These are phyloP conservation scores for Barnettozyma californica DNA, from an alignment of 805 yeast genomes.

Conservation along the genomic window DNA sequence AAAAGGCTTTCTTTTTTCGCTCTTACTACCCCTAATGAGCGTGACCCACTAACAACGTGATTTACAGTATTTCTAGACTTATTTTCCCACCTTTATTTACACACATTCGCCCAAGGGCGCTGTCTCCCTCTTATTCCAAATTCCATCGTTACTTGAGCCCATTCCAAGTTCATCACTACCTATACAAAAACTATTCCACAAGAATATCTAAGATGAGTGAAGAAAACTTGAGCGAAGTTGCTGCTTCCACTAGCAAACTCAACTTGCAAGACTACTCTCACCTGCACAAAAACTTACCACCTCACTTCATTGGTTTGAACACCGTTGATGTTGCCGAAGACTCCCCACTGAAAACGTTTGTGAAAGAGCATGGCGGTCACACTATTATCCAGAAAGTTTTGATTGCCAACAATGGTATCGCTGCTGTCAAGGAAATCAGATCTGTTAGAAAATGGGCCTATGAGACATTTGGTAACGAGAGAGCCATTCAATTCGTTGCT, in stretches of 20 bases:
- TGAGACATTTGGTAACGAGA: constrained; percentile 96
- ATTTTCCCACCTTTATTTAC: constrained; percentile 5
- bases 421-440: constrained; percentile 97
- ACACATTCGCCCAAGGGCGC: constrained; percentile 10
- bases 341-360: constrained; percentile 77
- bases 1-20: neutral
- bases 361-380: constrained; percentile 83
- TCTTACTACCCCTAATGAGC: neutral
- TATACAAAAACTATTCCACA: constrained; percentile 1
- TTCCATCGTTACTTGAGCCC: neutral
- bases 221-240: constrained; percentile 35
- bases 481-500: constrained; percentile 88
- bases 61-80: constrained; percentile 9
- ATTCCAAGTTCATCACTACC: neutral
- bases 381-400: constrained; percentile 84
- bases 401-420: constrained; percentile 98
- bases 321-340: constrained; percentile 73
- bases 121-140: neutral
- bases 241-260: constrained; percentile 23
- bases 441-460: constrained; percentile 98
- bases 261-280: constrained; percentile 29
- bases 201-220: constrained; percentile 30
- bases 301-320: constrained; percentile 79
- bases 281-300: constrained; percentile 44
- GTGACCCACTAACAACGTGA: neutral